These are phyloP conservation scores for Lasiodiplodia hormozganensis DNA, from an alignment of 2,329 filamentous ascomycete genomes.

Conservation along the genomic window DNA sequence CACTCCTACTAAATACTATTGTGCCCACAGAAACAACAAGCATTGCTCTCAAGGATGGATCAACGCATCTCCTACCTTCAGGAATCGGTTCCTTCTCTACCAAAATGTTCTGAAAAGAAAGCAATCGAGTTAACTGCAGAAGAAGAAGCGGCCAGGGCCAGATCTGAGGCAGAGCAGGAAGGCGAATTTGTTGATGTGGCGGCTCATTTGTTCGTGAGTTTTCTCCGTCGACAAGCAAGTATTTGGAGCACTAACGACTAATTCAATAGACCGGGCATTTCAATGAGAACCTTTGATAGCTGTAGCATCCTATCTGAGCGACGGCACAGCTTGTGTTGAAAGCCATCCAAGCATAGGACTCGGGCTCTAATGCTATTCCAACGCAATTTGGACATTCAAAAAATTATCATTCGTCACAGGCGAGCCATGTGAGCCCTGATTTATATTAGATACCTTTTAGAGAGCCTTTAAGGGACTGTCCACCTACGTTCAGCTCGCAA, in stretches of 20 bases:
- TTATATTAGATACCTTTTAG: no score
- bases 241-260: neutral
- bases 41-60: constrained; percentile 9
- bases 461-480: no score
- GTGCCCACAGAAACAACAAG: constrained; percentile 5
- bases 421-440: no score
- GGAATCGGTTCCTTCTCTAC: neutral
- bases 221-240: no score
- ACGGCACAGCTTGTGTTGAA: no score
- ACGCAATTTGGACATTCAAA: no score
- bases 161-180: neutral
- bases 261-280: neutral
- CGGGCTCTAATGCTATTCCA: no score
- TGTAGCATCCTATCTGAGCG: neutral
- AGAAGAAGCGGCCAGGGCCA: neutral
- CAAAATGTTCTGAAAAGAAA: neutral
- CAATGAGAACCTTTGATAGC: neutral
- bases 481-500: neutral
- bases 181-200: neutral
- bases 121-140: constrained; percentile 2
- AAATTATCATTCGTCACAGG: no score
- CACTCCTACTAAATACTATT: neutral
- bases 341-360: no score
- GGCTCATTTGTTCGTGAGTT: neutral
- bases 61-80: constrained; percentile 11